Conservation (phyloP, 2,329 filamentous ascomycete genomes). For the Aureobasidium mangrovei region DNA sequence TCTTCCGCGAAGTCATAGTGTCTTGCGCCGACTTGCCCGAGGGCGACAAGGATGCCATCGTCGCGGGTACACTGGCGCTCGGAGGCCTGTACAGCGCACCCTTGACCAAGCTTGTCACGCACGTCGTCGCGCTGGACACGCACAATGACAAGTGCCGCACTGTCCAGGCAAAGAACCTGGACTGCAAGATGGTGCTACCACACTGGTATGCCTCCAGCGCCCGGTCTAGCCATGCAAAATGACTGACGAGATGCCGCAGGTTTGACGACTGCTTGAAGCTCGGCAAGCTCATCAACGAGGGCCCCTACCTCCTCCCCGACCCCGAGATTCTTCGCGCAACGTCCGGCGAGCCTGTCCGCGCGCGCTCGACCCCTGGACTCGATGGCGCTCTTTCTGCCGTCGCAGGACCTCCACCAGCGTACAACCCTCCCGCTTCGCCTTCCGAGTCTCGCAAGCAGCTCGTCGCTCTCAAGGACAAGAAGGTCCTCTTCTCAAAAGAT, state of each 20-base stretch:
- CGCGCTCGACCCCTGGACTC: conserved; percentile 40
- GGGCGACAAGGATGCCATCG: conserved; percentile 84
- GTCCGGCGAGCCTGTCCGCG: conserved; percentile 19
- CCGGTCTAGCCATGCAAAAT: too few relatives aligned
- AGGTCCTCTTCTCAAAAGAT: conserved; percentile 68
- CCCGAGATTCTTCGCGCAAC: conserved; percentile 60
- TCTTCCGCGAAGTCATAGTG: conserved; percentile 77
- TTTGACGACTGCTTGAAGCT: conserved; percentile 95
- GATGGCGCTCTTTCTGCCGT: conserved; percentile 55
- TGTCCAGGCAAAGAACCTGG: conserved; percentile 22
- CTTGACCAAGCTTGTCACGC: conserved; percentile 68
- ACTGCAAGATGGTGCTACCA: conserved; percentile 77
- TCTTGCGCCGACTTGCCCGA: conserved; percentile 76
- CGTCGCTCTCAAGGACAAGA: conserved; percentile 67
- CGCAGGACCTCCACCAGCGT: conserved; percentile 31
- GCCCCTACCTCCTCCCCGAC: conserved; percentile 76
- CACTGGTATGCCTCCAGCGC: conserved; percentile 53
- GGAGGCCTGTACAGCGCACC: conserved; percentile 71
- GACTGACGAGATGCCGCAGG: conserved; percentile 1
- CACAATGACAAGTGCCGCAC: conserved; percentile 63
- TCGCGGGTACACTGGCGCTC: conserved; percentile 79
- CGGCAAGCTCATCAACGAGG: conserved; percentile 81
- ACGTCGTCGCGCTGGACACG: conserved; percentile 74
- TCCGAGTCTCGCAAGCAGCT: conserved; percentile 44
- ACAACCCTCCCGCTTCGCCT: conserved; percentile 30